These are phyloP conservation scores for Cytospora mali DNA, from an alignment of 2,329 filamentous ascomycete genomes.

Conservation along the genomic window DNA sequence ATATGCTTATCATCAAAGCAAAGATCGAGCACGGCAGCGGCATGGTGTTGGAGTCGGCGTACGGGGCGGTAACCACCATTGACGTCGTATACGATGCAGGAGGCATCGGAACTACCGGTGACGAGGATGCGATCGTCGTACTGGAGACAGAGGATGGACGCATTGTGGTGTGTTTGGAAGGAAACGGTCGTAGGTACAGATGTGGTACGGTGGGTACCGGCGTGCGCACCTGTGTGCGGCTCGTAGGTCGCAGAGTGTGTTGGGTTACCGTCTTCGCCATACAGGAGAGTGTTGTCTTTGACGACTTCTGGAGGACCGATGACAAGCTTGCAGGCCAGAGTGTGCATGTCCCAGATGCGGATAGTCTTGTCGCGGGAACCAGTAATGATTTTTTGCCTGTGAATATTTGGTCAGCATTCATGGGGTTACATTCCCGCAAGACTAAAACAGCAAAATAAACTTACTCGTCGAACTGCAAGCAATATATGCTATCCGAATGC, in stretches of 20 bases:
- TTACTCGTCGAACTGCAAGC: slow-evolving; percentile 95
- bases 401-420: not conserved
- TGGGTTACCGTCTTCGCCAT: slow-evolving; percentile 53
- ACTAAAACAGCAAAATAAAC: slow-evolving; percentile 37
- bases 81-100: slow-evolving; percentile 89
- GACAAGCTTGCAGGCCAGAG: slow-evolving; percentile 79
- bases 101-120: slow-evolving; percentile 90
- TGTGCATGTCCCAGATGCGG: slow-evolving; percentile 93
- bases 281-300: slow-evolving; percentile 53
- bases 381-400: slow-evolving; percentile 89
- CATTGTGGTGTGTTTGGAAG: slow-evolving; percentile 74
- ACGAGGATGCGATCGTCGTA: slow-evolving; percentile 93
- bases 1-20: slow-evolving; percentile 92
- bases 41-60: slow-evolving; percentile 75
- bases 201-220: slow-evolving; percentile 36
- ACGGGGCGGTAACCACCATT: slow-evolving; percentile 78
- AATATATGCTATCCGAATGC: slow-evolving; percentile 95
- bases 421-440: not conserved
- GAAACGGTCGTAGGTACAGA: slow-evolving; percentile 59
- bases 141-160: slow-evolving; percentile 91
- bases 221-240: slow-evolving; percentile 31
- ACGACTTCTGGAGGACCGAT: slow-evolving; percentile 77
- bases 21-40: slow-evolving; percentile 87
- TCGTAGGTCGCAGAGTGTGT: slow-evolving; percentile 59
- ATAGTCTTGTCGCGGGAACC: slow-evolving; percentile 95